Evolutionary conservation across 1,284 basidiomycete genomes (phyloP).

Genomic region (Ceratobasidium sp.): DNA sequence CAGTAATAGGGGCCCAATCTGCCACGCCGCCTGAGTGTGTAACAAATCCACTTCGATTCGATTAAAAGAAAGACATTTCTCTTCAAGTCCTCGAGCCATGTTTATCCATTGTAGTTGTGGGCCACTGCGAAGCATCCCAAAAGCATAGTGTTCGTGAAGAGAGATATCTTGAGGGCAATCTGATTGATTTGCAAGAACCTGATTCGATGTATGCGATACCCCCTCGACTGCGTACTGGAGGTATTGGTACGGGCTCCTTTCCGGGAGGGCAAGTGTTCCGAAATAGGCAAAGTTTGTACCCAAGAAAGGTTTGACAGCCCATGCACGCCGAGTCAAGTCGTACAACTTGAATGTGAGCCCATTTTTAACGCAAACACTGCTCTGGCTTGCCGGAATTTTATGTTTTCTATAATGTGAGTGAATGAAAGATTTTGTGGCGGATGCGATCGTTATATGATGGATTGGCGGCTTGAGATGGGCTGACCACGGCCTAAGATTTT

Average conservation of each 20-base stretch:
- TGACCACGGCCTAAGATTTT: not conserved
- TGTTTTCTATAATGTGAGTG: slow-evolving; percentile 19
- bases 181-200: slow-evolving; percentile 42
- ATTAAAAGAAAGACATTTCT: slow-evolving; percentile 37
- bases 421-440: slow-evolving; percentile 40
- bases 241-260: slow-evolving; percentile 25
- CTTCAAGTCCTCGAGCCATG: slow-evolving; percentile 45
- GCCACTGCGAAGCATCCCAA: slow-evolving; percentile 45
- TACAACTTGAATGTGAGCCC: slow-evolving; percentile 23
- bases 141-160: slow-evolving; percentile 48
- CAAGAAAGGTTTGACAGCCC: slow-evolving; percentile 6
- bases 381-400: slow-evolving; percentile 29
- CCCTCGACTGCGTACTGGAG: slow-evolving; percentile 26
- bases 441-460: slow-evolving; percentile 34
- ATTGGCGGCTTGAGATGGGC: not conserved
- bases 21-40: slow-evolving; percentile 52
- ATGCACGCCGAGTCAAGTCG: not conserved
- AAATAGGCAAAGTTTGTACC: not conserved
- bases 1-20: slow-evolving; percentile 58
- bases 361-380: slow-evolving; percentile 33
- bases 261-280: slow-evolving; percentile 28
- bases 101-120: slow-evolving; percentile 48
- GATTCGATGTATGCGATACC: slow-evolving; percentile 38
- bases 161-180: slow-evolving; percentile 30
- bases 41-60: slow-evolving; percentile 41